Evolutionary conservation across 805 yeast species (phyloP).

Genomic region (Ogataea salicorniae): DNA sequence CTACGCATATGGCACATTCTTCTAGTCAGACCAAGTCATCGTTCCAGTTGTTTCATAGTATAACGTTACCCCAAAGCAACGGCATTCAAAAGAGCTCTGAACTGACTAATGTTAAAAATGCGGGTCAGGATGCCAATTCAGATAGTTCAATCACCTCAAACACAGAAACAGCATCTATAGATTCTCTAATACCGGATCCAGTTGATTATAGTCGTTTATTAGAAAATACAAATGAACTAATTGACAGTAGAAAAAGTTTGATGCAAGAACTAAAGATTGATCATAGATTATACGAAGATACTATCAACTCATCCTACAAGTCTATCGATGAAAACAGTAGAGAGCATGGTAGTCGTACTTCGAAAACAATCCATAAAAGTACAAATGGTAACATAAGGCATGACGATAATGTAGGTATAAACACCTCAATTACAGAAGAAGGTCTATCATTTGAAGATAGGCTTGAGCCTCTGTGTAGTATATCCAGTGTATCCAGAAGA

Average conservation of each 20-base stretch:
- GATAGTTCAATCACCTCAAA: neutral
- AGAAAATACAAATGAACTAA: slow-evolving; percentile 35
- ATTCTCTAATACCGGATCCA: neutral
- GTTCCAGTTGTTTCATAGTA: neutral
- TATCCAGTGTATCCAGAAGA: slow-evolving; percentile 35
- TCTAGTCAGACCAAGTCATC: neutral
- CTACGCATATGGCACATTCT: no score
- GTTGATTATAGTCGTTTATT: slow-evolving; percentile 11
- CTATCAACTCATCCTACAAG: slow-evolving; percentile 4
- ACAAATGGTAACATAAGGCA: no score
- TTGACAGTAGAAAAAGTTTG: slow-evolving; percentile 39
- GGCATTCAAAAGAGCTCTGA: no score
- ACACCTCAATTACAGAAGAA: slow-evolving; percentile 1
- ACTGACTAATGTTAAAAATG: no score
- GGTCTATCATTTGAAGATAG: neutral
- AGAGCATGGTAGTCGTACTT: neutral
- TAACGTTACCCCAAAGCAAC: no score
- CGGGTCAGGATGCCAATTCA: neutral
- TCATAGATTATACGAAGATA: slow-evolving; percentile 17
- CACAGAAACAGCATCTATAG: neutral
- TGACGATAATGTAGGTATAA: no score
- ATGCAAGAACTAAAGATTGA: slow-evolving; percentile 40
- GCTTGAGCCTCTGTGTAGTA: neutral
- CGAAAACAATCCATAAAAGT: no score
- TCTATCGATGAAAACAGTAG: slow-evolving; percentile 1